Base-by-base conservation (phyloP, 2,329 filamentous ascomycete genomes). In the Curvularia hawaiiensis region DNA sequence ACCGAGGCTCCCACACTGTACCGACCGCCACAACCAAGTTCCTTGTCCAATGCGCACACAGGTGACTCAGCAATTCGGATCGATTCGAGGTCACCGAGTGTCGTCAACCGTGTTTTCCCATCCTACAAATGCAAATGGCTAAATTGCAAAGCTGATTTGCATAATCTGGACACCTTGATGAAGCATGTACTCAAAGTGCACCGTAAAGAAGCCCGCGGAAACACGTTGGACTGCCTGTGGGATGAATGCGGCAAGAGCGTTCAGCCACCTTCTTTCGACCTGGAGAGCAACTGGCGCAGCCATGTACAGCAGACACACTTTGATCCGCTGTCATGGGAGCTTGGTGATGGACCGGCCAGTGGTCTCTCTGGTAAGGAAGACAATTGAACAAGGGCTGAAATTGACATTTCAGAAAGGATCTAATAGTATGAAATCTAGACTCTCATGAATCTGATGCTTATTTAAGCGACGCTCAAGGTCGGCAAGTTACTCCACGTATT, bases 171-270 rank as follows among this genome's bases (percentile, higher is more conserved):
- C 9, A 84, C 83, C 0, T 74, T 89, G 6, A 81, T 82, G 59
- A 84, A 83, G 56, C 87, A 90, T 68, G 72, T 87, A 6, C 68
- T 78, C 50, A 88, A 85, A 64, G 71, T 83, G 4, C 87, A 89
- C 64, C 73, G 77, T 22, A 74, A 73, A 43, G 62, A 70, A 24
- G 75, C 71, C 12, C 49, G 54, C 3, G 65, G 70, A 12, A 75
- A 77, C 24, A 71, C 73, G 20, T 75, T 77, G 41, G 72, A 78
- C 35, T 84, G 82, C 62, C 68, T 73, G 14, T 84, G 82, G 82
- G 68, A 65, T 12, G 67, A 68, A 5, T 84, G 82, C 62, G 65
- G 71, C 8, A 69, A 63, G 40, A 60, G 72, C 40, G 60, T 69
- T 28, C 59, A 54, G 33, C 67, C 68, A 30, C 57, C 64, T 49